phyloP scores from a whole-genome alignment of 352 stramenopile species.

The Phytopythium sindhum region DNA sequence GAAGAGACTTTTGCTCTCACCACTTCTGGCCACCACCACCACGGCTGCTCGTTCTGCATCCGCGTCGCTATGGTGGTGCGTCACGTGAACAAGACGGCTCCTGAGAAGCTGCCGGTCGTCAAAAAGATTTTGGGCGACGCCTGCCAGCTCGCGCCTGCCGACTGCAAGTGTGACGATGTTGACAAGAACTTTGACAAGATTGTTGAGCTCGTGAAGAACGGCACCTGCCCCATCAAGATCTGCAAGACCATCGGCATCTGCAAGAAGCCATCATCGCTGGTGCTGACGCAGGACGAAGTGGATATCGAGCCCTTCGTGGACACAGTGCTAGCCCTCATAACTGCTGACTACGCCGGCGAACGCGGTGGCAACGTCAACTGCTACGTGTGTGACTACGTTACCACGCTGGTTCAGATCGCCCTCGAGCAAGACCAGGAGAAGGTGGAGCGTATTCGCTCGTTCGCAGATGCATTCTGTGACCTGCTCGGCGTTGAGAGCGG shows the following conservation, averaged over 20 bases:
- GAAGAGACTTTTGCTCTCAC: background rate
- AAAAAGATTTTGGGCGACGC: slow-evolving; percentile 20
- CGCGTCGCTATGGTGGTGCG: slow-evolving; percentile 22
- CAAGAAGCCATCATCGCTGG: slow-evolving; percentile 4
- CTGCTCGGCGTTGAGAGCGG: slow-evolving; percentile 25
- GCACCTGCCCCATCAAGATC: slow-evolving; percentile 26
- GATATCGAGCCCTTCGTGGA: slow-evolving; percentile 12
- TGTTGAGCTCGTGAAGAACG: slow-evolving; percentile 33
- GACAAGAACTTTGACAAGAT: slow-evolving; percentile 42
- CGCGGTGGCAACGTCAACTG: slow-evolving; percentile 25
- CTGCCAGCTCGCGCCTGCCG: slow-evolving; percentile 23
- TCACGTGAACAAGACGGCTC: slow-evolving; percentile 20
- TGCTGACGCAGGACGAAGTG: slow-evolving; percentile 5
- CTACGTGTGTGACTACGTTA: slow-evolving; percentile 47
- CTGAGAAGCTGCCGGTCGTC: slow-evolving; percentile 19
- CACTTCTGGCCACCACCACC: slow-evolving; percentile 4
- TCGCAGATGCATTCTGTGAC: slow-evolving; percentile 27
- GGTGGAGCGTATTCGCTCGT: slow-evolving; percentile 22
- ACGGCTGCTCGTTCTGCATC: slow-evolving; percentile 38
- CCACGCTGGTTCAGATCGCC: slow-evolving; percentile 22
- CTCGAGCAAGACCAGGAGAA: slow-evolving; percentile 27
- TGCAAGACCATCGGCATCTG: slow-evolving; percentile 34
- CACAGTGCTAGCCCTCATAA: slow-evolving; percentile 11
- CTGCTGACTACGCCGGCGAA: slow-evolving; percentile 6
- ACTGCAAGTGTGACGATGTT: slow-evolving; percentile 30